Evolutionary conservation across 225 moss, liverwort and hornwort species (phyloP).

Genomic region (Takakia lepidozioides): DNA sequence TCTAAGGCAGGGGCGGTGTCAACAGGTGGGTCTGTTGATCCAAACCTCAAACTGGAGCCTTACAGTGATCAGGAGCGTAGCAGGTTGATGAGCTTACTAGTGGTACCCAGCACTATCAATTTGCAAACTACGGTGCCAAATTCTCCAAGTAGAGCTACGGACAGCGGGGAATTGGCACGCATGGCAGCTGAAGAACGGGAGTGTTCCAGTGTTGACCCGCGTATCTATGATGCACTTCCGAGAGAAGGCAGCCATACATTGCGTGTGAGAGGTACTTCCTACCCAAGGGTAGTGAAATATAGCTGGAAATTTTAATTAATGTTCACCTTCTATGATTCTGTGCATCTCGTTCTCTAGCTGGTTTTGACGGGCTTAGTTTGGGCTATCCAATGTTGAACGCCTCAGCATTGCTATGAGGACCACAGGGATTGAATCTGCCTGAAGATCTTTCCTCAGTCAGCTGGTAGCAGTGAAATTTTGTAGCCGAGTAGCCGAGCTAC

Average conservation of each 20-base stretch:
- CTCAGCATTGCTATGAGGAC: no score
- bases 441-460: no score
- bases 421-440: no score
- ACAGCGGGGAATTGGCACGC: conserved; percentile 25
- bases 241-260: conserved; percentile 26
- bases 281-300: no score
- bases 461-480: no score
- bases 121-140: conserved; percentile 6
- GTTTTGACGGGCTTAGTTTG: no score
- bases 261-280: conserved; percentile 27
- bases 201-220: conserved; percentile 11
- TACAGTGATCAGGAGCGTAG: conserved; percentile 20
- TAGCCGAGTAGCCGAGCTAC: no score
- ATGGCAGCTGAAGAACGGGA: conserved; percentile 18
- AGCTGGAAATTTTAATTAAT: no score
- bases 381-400: no score
- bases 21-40: conserved; percentile 14
- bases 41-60: conserved; percentile 34
- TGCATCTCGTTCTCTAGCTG: no score
- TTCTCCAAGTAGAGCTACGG: conserved; percentile 3
- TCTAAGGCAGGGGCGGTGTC: conserved; percentile 12
- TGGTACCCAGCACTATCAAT: conserved; percentile 11
- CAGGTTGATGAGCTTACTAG: conserved; percentile 11
- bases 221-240: conserved; percentile 9
- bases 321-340: no score